Conservation (phyloP, 1,284 basidiomycete genomes). For the Cutaneotrichosporon sp. region DNA sequence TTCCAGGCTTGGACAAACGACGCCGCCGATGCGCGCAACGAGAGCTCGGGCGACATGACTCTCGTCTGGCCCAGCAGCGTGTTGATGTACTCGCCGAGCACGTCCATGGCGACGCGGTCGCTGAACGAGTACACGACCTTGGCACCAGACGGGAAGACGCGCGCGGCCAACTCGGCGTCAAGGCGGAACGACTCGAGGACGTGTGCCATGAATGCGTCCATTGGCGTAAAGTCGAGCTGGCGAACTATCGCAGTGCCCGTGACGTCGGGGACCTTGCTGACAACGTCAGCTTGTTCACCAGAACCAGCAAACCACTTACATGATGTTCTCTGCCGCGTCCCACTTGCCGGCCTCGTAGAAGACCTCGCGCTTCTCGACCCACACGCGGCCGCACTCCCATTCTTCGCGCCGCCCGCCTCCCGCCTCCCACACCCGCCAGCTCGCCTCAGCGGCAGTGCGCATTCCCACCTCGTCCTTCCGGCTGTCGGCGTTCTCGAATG, state of each 20-base stretch:
- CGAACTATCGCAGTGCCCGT: constrained; percentile 39
- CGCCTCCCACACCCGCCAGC: constrained; percentile 73
- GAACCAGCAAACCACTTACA: constrained; percentile 63
- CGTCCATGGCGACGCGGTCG: constrained; percentile 48
- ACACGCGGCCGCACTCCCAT: constrained; percentile 89
- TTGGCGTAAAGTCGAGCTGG: constrained; percentile 78
- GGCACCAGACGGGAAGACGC: constrained; percentile 74
- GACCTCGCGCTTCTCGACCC: constrained; percentile 92
- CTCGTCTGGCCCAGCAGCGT: constrained; percentile 75
- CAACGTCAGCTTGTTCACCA: not conserved
- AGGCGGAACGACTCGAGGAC: constrained; percentile 67
- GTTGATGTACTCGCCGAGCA: constrained; percentile 80
- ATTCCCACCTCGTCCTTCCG: constrained; percentile 70
- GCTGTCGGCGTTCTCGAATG: constrained; percentile 80
- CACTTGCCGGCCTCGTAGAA: constrained; percentile 82
- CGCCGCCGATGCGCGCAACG: constrained; percentile 82
- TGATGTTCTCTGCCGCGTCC: constrained; percentile 79
- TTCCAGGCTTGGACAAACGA: constrained; percentile 85
- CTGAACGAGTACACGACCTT: constrained; percentile 47
- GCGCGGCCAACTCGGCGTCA: constrained; percentile 75
- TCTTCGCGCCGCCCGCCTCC: constrained; percentile 57
- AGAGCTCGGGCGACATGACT: constrained; percentile 69
- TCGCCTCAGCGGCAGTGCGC: constrained; percentile 73
- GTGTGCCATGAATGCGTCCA: constrained; percentile 84
- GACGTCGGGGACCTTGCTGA: constrained; percentile 35